phyloP scores from a whole-genome alignment of 768 basidiomycete species.

The Naganishia vishniacii region DNA sequence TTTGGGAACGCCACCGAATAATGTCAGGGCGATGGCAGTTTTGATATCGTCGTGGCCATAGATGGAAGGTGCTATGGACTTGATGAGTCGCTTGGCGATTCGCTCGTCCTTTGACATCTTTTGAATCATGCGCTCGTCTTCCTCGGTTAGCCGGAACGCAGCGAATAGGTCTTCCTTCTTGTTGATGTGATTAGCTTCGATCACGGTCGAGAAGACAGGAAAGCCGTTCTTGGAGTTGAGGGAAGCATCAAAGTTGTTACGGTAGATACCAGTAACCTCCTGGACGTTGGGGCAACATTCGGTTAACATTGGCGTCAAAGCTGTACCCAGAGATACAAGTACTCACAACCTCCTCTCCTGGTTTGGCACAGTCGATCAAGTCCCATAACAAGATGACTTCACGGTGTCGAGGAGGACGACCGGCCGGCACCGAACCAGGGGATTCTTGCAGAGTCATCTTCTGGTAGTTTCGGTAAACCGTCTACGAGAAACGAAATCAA shows the following conservation, averaged over 20 bases:
- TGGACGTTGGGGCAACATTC: conserved; percentile 51
- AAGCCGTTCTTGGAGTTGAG: conserved; percentile 98
- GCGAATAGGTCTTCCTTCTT: conserved; percentile 99
- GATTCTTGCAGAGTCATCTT: conserved; percentile 98
- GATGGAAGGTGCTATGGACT: conserved; percentile 97
- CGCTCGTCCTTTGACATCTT: conserved; percentile 81
- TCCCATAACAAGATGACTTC: conserved; percentile 98
- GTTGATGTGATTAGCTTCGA: conserved; percentile 97
- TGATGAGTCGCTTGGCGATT: conserved; percentile 93
- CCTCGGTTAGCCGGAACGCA: conserved; percentile 94
- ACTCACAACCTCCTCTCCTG: conserved; percentile 92
- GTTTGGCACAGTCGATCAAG: conserved; percentile 94
- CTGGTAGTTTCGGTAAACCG: conserved; percentile 96
- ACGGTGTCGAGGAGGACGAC: conserved; percentile 90
- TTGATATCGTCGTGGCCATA: conserved; percentile 99
- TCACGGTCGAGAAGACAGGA: conserved; percentile 95
- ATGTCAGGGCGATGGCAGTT: conserved; percentile 87
- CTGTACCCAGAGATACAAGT: conserved; percentile 23
- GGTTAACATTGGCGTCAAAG: no score
- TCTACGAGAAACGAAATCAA: conserved; percentile 55
- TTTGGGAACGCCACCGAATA: conserved; percentile 90
- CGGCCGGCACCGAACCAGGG: conserved; percentile 94
- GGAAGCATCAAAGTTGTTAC: conserved; percentile 97
- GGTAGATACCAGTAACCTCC: conserved; percentile 97
- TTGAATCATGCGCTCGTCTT: conserved; percentile 89